Evolutionary conservation across 2,329 filamentous ascomycete genomes (phyloP).

Genomic region (Trichoderma polysporum): DNA sequence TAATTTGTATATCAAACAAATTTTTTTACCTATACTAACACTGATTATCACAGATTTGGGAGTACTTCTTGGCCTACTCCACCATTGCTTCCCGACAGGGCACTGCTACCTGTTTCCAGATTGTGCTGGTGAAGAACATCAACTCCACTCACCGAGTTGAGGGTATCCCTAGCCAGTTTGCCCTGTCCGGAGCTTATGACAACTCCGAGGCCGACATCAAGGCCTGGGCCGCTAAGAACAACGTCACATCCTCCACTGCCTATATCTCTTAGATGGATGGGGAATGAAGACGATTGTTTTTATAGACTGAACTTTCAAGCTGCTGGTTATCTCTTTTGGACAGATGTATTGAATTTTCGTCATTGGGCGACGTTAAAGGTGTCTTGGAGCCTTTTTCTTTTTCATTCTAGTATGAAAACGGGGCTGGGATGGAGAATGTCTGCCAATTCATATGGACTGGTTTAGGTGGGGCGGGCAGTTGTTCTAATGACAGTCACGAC

Average conservation of each 20-base stretch:
- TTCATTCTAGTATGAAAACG: neutral
- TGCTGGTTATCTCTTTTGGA: slow-evolving; percentile 7
- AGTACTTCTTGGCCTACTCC: slow-evolving; percentile 85
- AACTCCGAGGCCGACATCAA: slow-evolving; percentile 37
- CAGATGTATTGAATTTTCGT: neutral
- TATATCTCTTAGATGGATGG: slow-evolving; percentile 27
- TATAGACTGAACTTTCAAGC: neutral
- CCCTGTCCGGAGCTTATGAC: slow-evolving; percentile 61
- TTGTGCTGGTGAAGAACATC: slow-evolving; percentile 87
- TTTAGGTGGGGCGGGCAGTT: neutral
- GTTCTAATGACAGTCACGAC: slow-evolving; percentile 20
- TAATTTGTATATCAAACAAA: no score
- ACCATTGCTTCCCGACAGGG: slow-evolving; percentile 86
- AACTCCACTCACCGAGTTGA: slow-evolving; percentile 85
- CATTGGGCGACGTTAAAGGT: neutral
- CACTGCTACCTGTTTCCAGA: slow-evolving; percentile 83
- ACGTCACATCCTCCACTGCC: slow-evolving; percentile 35
- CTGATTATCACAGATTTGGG: slow-evolving; percentile 68
- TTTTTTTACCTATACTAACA: neutral
- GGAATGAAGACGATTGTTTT: neutral
- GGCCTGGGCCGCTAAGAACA: slow-evolving; percentile 40
- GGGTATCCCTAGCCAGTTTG: slow-evolving; percentile 69
- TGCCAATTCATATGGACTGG: neutral
- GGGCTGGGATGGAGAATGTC: neutral
- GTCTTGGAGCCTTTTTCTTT: neutral